These are phyloP conservation scores for Thalassiosira ordinaria DNA, from an alignment of 352 stramenopile species.

Conservation along the genomic window DNA sequence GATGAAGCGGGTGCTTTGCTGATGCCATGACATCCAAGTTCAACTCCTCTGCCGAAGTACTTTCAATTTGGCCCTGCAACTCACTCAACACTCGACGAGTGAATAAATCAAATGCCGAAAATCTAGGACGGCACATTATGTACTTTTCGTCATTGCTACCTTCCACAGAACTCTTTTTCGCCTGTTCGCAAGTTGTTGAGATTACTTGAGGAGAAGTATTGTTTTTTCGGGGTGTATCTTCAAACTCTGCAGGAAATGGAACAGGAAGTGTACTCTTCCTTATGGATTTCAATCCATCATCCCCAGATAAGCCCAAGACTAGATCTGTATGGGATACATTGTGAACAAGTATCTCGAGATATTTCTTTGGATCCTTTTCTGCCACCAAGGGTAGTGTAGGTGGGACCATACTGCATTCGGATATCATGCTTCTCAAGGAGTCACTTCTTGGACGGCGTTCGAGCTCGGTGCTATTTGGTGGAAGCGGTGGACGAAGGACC, in stretches of 20 bases:
- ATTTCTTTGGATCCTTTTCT: constrained; percentile 51
- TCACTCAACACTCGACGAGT: constrained; percentile 57
- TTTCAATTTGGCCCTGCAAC: constrained; percentile 29
- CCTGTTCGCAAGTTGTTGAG: too few relatives aligned
- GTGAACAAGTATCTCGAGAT: constrained; percentile 94
- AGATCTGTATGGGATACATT: constrained; percentile 97
- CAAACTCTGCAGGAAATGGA: constrained; percentile 14
- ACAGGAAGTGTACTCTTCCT: neutral
- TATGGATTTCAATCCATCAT: constrained; percentile 13
- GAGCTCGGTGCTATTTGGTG: constrained; percentile 7
- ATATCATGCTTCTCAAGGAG: constrained; percentile 46
- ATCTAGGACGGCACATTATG: constrained; percentile 74
- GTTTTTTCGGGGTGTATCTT: constrained; percentile 25
- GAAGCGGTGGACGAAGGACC: neutral
- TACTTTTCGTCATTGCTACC: constrained; percentile 51
- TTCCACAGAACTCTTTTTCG: neutral
- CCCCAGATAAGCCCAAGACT: constrained; percentile 84
- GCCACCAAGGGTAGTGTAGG: constrained; percentile 4
- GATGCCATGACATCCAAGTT: constrained; percentile 1
- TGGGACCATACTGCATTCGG: too few relatives aligned
- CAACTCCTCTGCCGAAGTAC: neutral
- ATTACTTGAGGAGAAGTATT: too few relatives aligned
- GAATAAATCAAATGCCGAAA: constrained; percentile 82
- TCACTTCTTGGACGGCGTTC: constrained; percentile 48
- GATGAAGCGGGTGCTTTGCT: constrained; percentile 19